A percentile compares a stretch with the other conserved stretches of the same genome.
These are phyloP conservation scores for Chaetothyriales sp. DNA, from an alignment of 2,329 filamentous ascomycete genomes.

Conservation along the genomic window DNA sequence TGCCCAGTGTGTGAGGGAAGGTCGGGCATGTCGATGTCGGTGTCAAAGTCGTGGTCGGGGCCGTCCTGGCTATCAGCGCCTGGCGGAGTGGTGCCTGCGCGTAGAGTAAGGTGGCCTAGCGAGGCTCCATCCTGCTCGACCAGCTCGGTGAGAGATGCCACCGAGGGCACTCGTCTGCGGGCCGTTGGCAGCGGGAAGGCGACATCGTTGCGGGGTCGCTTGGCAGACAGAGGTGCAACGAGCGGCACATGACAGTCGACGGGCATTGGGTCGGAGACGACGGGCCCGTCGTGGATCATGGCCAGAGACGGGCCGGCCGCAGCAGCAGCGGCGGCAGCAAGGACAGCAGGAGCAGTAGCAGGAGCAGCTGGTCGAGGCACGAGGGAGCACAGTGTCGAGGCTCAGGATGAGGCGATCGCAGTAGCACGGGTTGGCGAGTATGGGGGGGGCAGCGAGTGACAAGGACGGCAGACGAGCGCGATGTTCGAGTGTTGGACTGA, in stretches of 20 bases:
- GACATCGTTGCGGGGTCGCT: slow-evolving; percentile 6
- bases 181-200: slow-evolving; percentile 13
- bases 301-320: neutral
- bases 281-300: neutral
- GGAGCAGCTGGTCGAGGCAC: neutral
- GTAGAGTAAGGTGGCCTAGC: slow-evolving; percentile 11
- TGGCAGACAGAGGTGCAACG: neutral
- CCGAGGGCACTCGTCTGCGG: slow-evolving; percentile 13
- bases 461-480: too few relatives aligned
- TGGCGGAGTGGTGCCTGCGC: neutral
- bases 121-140: slow-evolving; percentile 10
- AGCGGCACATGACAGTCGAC: neutral
- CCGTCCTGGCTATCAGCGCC: neutral
- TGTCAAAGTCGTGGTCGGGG: neutral
- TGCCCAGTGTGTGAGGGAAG: neutral
- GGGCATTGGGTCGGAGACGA: neutral
- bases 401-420: neutral
- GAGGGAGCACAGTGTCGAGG: neutral
- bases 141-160: slow-evolving; percentile 7
- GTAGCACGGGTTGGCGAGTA: too few relatives aligned
- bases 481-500: too few relatives aligned
- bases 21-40: neutral
- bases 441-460: too few relatives aligned
- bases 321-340: neutral
- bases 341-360: neutral